A percentile compares a stretch with the other conserved stretches of the same genome.
phyloP scores from a whole-genome alignment of 106 monocot genomes.

The Vanilla planifolia region DNA sequence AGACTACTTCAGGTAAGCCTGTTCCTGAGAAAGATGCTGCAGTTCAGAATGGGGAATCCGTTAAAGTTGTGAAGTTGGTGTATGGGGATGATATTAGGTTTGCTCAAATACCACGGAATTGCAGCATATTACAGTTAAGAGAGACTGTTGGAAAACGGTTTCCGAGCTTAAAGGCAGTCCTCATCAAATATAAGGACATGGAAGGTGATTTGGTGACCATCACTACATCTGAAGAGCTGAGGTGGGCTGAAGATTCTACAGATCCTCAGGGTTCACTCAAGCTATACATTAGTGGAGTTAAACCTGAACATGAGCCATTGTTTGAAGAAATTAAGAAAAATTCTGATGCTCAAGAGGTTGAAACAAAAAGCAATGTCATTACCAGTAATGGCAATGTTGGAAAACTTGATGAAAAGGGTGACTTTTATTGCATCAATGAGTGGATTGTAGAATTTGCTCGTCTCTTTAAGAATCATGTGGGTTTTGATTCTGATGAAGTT shows the following conservation, averaged over 20 bases:
- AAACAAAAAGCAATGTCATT: slow-evolving; percentile 16
- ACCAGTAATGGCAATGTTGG: slow-evolving; percentile 24
- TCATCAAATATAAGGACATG: slow-evolving; percentile 77
- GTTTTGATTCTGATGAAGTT: slow-evolving; percentile 67
- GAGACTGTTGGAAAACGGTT: slow-evolving; percentile 54
- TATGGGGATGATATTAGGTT: slow-evolving; percentile 84
- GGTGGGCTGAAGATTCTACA: slow-evolving; percentile 62
- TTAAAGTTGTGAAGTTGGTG: slow-evolving; percentile 50
- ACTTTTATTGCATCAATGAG: slow-evolving; percentile 38
- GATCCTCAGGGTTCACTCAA: slow-evolving; percentile 52
- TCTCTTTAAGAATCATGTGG: slow-evolving; percentile 72
- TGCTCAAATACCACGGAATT: slow-evolving; percentile 51
- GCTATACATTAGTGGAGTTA: slow-evolving; percentile 61
- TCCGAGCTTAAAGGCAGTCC: slow-evolving; percentile 54
- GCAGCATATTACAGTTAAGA: slow-evolving; percentile 43
- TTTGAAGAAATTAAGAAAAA: slow-evolving; percentile 35
- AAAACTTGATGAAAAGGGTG: not conserved
- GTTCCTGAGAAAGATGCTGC: not conserved
- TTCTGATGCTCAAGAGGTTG: slow-evolving; percentile 9
- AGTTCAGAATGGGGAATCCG: slow-evolving; percentile 28
- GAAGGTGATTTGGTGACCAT: slow-evolving; percentile 93
- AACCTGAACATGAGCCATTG: slow-evolving; percentile 62
- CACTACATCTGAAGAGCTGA: slow-evolving; percentile 69
- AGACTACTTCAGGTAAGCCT: no score
- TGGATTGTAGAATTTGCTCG: slow-evolving; percentile 84